Base-by-base conservation (phyloP, 441 rosid genomes). In the Francoa sonchifolia region DNA sequence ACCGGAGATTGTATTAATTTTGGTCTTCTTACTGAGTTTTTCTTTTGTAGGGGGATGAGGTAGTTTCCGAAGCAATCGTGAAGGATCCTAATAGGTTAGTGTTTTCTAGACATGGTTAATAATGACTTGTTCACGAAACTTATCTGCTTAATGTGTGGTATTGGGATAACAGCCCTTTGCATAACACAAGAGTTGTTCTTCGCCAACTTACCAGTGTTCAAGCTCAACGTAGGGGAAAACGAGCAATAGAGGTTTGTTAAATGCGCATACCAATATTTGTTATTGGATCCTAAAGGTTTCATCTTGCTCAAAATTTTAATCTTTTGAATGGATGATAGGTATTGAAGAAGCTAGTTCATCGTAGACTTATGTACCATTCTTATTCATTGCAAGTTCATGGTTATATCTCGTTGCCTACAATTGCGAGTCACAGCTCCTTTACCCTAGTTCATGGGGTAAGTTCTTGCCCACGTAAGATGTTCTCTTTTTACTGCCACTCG, bases 371-470 rank as follows among this genome's bases (percentile, higher is more conserved):
- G 53, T 90, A 90, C 67, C 79, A 74, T 67, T 82, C 98, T 25
- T 90, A 90, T 66, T 85, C 96, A 37, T 79, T 90, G 94, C 89
- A 74, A 67, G 93, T 90, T 60, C 79, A 85, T 51, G 98, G 98
- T 30, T 85, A 64, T 40, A 55, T 78, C 55, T 61, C 71, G 39
- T 68, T 81, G 23, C 54, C 52, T 31, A 23, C 58, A 39, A 49
- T 54, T 15, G 58, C 61, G 55, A 78, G 68, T 38, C 48, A 17
- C 21, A 52, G 61, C 57, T 70, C 71, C 10, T 78, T 90, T 39
- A 85, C 85, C 2, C 72, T 90, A 26, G 94, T 85, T 17, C 98
- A 90, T 47, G 94, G 96, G 74, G 98, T 82, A 69, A 20, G 77
- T 41, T 17, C 35, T 54, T 43, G 53, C 11, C 54, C 39, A 2